Conservation (phyloP, 2,329 filamentous ascomycete genomes). For the Exophiala sp. region DNA sequence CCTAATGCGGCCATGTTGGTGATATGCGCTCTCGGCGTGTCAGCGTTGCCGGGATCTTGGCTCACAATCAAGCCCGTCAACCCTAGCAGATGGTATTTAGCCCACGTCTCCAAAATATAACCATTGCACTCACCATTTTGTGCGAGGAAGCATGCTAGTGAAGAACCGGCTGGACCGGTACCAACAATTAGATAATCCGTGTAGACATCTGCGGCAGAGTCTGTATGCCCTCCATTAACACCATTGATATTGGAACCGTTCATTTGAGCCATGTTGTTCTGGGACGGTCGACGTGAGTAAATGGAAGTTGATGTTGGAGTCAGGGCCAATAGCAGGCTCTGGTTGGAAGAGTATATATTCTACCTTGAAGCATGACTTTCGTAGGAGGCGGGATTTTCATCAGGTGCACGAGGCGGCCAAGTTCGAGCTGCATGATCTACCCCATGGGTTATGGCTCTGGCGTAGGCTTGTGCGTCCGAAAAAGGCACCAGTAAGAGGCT, state of each 20-base stretch:
- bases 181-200: slow-evolving; percentile 34
- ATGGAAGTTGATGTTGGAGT: neutral
- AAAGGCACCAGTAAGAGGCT: too few species aligned
- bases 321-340: too few species aligned
- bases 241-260: neutral
- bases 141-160: slow-evolving; percentile 24
- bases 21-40: slow-evolving; percentile 20
- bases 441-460: too few species aligned
- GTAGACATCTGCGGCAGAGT: neutral
- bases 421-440: too few species aligned
- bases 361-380: too few species aligned
- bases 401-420: too few species aligned
- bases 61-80: slow-evolving; percentile 14
- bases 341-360: too few species aligned
- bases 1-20: slow-evolving; percentile 12
- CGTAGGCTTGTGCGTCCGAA: too few species aligned
- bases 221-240: neutral
- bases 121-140: slow-evolving; percentile 38
- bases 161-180: slow-evolving; percentile 53
- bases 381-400: too few species aligned
- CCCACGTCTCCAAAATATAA: neutral
- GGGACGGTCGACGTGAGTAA: too few species aligned
- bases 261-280: slow-evolving; percentile 2
- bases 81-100: slow-evolving; percentile 2
- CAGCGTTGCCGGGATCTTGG: slow-evolving; percentile 13